Percentiles rank a stretch among this genome's conserved stretches.
Evolutionary conservation across 331 rosid genomes (phyloP).

Genomic region (Phaseolus coccineus): DNA sequence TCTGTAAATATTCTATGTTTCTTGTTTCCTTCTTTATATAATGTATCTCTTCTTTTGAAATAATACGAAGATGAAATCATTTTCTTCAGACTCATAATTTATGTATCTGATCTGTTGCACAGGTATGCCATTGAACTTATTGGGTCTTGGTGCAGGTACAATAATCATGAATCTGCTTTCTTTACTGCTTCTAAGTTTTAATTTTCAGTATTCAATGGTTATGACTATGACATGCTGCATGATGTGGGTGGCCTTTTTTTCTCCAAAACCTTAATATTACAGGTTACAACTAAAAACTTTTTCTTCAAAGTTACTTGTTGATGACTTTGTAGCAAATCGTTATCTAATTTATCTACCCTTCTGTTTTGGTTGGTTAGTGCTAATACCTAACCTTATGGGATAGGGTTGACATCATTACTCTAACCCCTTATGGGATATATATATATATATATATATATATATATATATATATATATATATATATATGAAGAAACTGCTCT

Average conservation of each 20-base stretch:
- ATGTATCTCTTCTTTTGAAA: constrained; percentile 2
- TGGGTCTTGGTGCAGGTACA: constrained; percentile 94
- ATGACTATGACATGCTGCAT: background rate
- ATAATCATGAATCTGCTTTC: constrained; percentile 27
- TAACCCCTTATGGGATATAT: no score
- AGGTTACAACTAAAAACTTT: background rate
- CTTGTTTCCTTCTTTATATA: background rate
- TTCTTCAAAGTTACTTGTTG: background rate
- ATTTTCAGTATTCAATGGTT: constrained; percentile 22
- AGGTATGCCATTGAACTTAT: constrained; percentile 87
- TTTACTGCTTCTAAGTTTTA: constrained; percentile 22
- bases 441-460: no score
- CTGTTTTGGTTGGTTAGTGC: background rate
- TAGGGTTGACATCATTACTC: background rate
- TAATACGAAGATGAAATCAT: background rate
- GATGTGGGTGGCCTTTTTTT: background rate
- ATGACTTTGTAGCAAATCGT: background rate
- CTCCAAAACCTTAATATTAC: background rate
- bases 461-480: no score
- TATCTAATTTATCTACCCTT: background rate
- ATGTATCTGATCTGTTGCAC: constrained; percentile 37
- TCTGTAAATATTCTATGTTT: background rate
- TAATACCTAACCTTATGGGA: background rate
- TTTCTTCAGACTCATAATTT: background rate
- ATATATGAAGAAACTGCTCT: no score